Evolutionary conservation across 139 green algal genomes (phyloP).

Genomic region (Auxenochlorella pyrenoidosa): DNA sequence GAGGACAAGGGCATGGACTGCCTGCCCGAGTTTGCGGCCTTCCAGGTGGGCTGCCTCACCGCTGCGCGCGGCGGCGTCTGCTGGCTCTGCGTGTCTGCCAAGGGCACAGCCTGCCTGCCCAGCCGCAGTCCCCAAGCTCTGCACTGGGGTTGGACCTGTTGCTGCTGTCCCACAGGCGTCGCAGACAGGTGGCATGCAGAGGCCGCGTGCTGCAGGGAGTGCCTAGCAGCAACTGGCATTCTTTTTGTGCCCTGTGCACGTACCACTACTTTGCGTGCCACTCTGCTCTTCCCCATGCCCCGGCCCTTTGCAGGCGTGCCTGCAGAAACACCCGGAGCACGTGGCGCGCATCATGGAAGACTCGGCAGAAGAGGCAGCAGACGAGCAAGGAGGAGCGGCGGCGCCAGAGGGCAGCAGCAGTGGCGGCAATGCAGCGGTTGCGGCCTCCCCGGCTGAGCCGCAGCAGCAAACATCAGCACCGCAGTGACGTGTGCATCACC

Average conservation of each 20-base stretch:
- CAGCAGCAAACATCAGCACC: background rate
- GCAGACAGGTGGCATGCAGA: background rate
- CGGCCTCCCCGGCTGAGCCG: background rate
- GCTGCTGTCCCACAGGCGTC: background rate
- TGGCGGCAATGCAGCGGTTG: background rate
- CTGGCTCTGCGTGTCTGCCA: no score
- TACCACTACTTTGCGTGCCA: background rate
- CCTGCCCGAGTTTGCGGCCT: slow-evolving; percentile 44
- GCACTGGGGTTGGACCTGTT: background rate
- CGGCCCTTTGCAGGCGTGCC: background rate
- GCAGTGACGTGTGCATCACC: background rate
- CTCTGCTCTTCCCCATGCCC: background rate
- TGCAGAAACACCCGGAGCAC: slow-evolving; percentile 49
- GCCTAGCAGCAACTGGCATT: background rate
- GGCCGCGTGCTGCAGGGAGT: background rate
- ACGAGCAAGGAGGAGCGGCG: background rate
- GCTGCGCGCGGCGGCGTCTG: no score
- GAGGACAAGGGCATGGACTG: slow-evolving; percentile 57
- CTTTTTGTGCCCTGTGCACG: background rate
- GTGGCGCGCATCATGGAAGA: slow-evolving; percentile 40
- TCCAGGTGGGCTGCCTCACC: slow-evolving; percentile 33
- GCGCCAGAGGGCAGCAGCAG: background rate
- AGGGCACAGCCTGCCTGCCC: no score
- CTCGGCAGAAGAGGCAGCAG: background rate
- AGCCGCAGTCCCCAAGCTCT: no score